These are phyloP conservation scores for Ceratocystis cacaofunesta DNA, from an alignment of 2,329 filamentous ascomycete genomes.

Conservation along the genomic window DNA sequence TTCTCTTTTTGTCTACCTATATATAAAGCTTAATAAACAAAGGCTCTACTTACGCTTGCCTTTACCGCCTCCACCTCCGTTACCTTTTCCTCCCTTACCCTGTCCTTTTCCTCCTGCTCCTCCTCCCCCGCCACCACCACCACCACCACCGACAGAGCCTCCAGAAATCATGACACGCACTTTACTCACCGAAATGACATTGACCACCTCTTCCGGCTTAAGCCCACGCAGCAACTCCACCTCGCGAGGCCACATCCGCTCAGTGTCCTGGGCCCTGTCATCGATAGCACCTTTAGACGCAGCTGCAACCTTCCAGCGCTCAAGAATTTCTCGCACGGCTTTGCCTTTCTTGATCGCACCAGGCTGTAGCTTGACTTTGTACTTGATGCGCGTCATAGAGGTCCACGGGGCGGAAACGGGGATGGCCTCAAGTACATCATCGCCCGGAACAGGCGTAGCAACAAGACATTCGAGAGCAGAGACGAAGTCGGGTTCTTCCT, in stretches of 20 bases:
- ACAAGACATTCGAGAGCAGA: constrained; percentile 55
- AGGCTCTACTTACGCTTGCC: constrained; percentile 27
- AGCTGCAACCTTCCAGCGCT: constrained; percentile 58
- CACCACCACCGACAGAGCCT: constrained; percentile 31
- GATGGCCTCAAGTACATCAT: constrained; percentile 60
- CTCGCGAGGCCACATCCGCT: constrained; percentile 73
- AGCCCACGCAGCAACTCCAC: constrained; percentile 68
- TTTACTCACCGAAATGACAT: constrained; percentile 65
- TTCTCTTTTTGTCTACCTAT: not conserved
- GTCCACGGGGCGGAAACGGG: constrained; percentile 51
- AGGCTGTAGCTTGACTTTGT: constrained; percentile 89
- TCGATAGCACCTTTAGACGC: constrained; percentile 44
- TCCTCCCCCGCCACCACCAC: constrained; percentile 26
- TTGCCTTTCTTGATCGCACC: constrained; percentile 87
- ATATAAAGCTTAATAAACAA: not conserved
- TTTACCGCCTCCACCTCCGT: constrained; percentile 25
- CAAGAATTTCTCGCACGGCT: constrained; percentile 78
- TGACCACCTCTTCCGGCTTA: constrained; percentile 70
- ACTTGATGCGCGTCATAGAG: constrained; percentile 59
- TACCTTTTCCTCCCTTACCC: constrained; percentile 24
- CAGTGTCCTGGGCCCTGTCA: constrained; percentile 44
- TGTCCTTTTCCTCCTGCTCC: constrained; percentile 22
- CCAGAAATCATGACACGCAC: constrained; percentile 64
- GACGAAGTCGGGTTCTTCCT: constrained; percentile 39
- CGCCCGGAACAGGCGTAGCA: constrained; percentile 61